These are phyloP conservation scores for Ilyonectria robusta DNA, from an alignment of 2,329 filamentous ascomycete genomes.

Conservation along the genomic window DNA sequence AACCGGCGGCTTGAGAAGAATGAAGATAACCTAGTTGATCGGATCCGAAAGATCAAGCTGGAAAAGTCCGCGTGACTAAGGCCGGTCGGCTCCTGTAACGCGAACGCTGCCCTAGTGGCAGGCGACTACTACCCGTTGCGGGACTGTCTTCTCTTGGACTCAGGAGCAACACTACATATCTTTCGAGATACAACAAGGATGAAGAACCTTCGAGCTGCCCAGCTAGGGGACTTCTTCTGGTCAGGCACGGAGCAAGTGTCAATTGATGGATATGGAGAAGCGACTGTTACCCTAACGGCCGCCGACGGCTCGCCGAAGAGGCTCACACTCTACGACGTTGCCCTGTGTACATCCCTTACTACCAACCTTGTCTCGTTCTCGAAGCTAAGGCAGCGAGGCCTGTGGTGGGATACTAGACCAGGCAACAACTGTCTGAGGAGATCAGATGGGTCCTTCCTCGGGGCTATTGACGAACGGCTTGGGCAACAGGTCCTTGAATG, in stretches of 20 bases:
- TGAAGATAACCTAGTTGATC: neutral
- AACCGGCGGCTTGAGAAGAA: neutral
- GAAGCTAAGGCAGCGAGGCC: neutral
- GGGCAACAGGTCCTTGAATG: neutral
- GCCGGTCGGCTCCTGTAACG: neutral
- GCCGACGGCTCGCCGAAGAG: neutral
- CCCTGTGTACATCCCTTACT: neutral
- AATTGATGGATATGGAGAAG: neutral
- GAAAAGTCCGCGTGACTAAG: neutral
- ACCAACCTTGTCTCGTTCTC: neutral
- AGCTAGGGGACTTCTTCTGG: neutral
- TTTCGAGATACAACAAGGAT: neutral
- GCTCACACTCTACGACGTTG: neutral
- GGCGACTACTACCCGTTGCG: neutral
- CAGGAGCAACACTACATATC: neutral
- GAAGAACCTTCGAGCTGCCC: neutral
- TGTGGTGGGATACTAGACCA: neutral
- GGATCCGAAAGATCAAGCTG: neutral
- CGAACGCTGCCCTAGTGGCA: neutral
- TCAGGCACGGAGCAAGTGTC: neutral
- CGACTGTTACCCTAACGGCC: neutral
- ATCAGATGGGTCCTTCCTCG: neutral
- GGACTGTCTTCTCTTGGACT: neutral
- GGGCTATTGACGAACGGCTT: neutral
- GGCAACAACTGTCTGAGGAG: neutral